Conservation (phyloP, 306 rosid genomes). For the Amphicarpaea edgeworthii region DNA sequence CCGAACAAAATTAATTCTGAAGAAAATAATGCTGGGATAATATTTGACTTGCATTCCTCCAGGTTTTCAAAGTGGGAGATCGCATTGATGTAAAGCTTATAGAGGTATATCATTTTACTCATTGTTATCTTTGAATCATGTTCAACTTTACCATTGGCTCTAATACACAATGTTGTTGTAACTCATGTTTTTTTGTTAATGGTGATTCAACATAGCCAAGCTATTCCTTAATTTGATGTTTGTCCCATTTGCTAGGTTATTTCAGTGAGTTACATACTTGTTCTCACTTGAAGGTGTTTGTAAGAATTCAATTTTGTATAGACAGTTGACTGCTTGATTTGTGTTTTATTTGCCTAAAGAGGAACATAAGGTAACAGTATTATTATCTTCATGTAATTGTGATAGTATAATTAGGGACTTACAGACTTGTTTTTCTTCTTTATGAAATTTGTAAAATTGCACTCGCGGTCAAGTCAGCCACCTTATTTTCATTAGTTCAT, state of each 20-base stretch:
- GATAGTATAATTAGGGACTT: neutral
- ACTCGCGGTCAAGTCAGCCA: neutral
- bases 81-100: conserved; percentile 89
- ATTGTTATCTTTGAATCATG: conserved; percentile 14
- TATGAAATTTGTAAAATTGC: neutral
- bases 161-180: neutral
- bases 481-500: conserved; percentile 18
- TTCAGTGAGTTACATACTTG: conserved; percentile 8
- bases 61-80: conserved; percentile 93
- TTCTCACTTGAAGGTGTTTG: neutral
- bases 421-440: neutral
- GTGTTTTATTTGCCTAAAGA: conserved; percentile 1
- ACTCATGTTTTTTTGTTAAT: neutral
- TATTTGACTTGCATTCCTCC: conserved; percentile 46
- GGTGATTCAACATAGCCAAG: conserved; percentile 21
- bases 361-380: conserved; percentile 11
- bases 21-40: neutral
- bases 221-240: conserved; percentile 22
- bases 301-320: neutral
- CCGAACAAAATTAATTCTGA: neutral
- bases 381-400: neutral
- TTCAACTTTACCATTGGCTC: conserved; percentile 12
- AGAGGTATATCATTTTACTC: conserved; percentile 66
- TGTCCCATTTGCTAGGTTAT: conserved; percentile 22
- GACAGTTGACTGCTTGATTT: neutral